These are phyloP conservation scores for Penstemon davidsonii DNA, from an alignment of 257 asterid genomes.

Conservation along the genomic window DNA sequence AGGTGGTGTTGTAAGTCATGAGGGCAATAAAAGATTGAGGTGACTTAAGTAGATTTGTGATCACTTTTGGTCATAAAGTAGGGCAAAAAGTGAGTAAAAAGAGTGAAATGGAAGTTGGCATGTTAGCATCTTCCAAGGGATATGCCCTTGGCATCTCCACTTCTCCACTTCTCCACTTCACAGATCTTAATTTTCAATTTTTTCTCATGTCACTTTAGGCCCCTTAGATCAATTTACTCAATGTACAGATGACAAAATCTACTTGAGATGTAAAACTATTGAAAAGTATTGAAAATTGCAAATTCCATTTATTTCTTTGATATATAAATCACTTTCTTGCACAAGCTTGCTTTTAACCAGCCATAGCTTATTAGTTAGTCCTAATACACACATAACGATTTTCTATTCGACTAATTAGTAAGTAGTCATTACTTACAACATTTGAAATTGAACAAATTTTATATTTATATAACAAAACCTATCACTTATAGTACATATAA, in stretches of 20 bases:
- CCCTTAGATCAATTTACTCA: not conserved
- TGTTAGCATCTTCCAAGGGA: constrained; percentile 55
- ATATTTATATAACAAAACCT: too few species aligned
- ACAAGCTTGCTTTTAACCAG: constrained; percentile 1
- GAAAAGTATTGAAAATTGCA: too few species aligned
- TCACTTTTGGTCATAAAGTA: constrained; percentile 43
- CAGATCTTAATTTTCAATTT: not conserved
- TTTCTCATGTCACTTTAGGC: not conserved
- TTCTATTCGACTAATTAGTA: not conserved
- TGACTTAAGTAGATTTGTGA: constrained; percentile 37
- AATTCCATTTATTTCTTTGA: too few species aligned
- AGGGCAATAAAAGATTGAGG: constrained; percentile 40
- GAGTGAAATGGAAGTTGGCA: constrained; percentile 23
- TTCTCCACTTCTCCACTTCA: constrained; percentile 33
- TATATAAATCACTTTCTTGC: not conserved
- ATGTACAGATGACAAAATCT: not conserved
- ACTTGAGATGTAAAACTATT: not conserved
- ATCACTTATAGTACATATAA: constrained; percentile 18
- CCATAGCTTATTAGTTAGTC: constrained; percentile 16
- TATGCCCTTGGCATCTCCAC: constrained; percentile 50
- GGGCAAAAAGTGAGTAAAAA: constrained; percentile 26
- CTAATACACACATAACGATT: constrained; percentile 20
- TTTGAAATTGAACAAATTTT: too few species aligned
- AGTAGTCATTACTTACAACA: not conserved
- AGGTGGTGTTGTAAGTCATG: constrained; percentile 26